These are phyloP conservation scores for Leavenworthia alabamica DNA, from an alignment of 345 rosid species.

Conservation along the genomic window DNA sequence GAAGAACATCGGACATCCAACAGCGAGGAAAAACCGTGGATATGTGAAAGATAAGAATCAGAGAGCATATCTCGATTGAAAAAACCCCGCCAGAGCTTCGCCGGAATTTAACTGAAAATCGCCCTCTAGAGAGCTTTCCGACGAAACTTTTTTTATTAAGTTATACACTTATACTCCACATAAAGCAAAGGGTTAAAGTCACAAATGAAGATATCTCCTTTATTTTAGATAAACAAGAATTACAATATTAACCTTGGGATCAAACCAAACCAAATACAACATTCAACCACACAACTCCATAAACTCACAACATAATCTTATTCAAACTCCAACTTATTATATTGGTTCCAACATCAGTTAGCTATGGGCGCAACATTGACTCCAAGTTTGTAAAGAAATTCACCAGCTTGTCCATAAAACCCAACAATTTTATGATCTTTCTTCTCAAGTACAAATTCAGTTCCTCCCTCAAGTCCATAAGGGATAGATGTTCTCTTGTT, in stretches of 20 bases:
- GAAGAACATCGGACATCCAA: too few species aligned
- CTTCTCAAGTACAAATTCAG: slow-evolving; percentile 15
- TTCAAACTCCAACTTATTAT: neutral
- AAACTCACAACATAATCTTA: slow-evolving; percentile 3
- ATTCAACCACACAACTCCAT: neutral
- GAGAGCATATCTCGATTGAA: too few species aligned
- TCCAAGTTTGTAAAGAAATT: slow-evolving; percentile 21
- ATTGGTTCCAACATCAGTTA: slow-evolving; percentile 6
- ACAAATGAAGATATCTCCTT: neutral
- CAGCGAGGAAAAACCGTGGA: too few species aligned
- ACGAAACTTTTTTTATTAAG: too few species aligned
- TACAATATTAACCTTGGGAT: neutral
- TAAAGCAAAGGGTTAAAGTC: neutral
- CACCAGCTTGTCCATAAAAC: slow-evolving; percentile 26
- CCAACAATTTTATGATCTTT: slow-evolving; percentile 28
- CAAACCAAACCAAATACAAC: neutral
- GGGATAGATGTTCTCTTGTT: slow-evolving; percentile 18
- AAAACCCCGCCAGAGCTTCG: too few species aligned
- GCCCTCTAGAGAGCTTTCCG: too few species aligned
- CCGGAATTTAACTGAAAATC: too few species aligned
- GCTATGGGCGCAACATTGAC: slow-evolving; percentile 24
- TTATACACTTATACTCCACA: too few species aligned
- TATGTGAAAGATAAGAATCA: too few species aligned
- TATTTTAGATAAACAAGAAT: slow-evolving; percentile 9
- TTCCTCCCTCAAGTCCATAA: slow-evolving; percentile 19